Evolutionary conservation across 2,329 filamentous ascomycete species (phyloP), one percentile per base, ranked within the genome.

Genomic region (Fusarium succisae): DNA sequence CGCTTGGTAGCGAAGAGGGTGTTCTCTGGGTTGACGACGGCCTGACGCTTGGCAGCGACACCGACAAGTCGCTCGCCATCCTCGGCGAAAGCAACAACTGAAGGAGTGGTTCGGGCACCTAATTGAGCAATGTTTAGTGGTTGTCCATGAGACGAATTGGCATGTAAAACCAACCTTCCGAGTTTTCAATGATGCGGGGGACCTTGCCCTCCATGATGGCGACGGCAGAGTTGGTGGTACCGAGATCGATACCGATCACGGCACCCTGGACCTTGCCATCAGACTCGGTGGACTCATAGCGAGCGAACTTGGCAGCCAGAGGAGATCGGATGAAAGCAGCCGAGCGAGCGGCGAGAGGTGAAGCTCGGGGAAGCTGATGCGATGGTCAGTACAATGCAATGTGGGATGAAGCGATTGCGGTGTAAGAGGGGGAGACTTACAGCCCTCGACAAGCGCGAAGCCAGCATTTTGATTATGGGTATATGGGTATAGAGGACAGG

Each of bases 1-100:
- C 96, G 94, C 92, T 98, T 98, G 77, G 96, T 98, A 84, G 95
- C 96, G 84, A 98, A 98, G 68, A 98, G 91, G 66, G 96, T 98
- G 89, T 98, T 98, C 86, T 98, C 95, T 70, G 96, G 96, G 89
- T 98, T 98, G 81, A 98, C 95, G 79, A 98, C 96, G 75, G 95
- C 96, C 88, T 98, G 96, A 82, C 95, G 95, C 91, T 98, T 98
- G 80, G 96, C 96, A 73, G 96, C 94, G 78, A 98, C 95, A 93
- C 96, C 96, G 77, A 98, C 96, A 73, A 98, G 90, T 82, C 96
- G 93, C 90, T 98, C 96, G 77, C 95, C 95, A 83, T 98, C 95
- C 87, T 97, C 93, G 76, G 95, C 92, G 84, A 98, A 98, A 80
- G 94, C 96, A 76, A 98, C 96, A 66, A 98, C 95, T 66, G 96